Percentiles rank a stretch among this genome's conserved stretches.
phyloP scores from a whole-genome alignment of 768 basidiomycete species.

The Pilatotrama ljubarskyi region DNA sequence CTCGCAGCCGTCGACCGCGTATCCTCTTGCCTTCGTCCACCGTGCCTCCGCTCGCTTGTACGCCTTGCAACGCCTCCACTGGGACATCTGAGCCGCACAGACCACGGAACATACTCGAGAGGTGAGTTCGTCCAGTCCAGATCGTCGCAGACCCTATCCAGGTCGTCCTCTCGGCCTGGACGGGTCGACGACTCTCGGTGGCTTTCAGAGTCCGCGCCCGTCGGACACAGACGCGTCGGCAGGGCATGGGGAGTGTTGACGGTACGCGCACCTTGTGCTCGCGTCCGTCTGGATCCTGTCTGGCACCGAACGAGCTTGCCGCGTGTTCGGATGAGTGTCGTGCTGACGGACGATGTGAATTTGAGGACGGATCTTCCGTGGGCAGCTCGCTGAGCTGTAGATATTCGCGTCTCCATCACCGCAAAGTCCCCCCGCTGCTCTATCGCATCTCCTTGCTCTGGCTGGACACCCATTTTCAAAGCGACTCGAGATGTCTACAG shows the following conservation, averaged over 20 bases:
- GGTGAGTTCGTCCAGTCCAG: neutral
- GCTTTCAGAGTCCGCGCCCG: neutral
- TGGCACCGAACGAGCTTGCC: conserved; percentile 1
- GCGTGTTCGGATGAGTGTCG: neutral
- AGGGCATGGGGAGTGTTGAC: neutral
- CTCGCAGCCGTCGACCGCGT: too few relatives aligned
- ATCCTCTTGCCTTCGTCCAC: too few relatives aligned
- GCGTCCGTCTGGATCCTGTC: neutral
- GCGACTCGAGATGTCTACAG: conserved; percentile 14
- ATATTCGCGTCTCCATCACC: neutral
- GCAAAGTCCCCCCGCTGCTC: neutral
- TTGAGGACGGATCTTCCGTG: neutral
- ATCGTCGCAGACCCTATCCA: neutral
- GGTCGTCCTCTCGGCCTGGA: neutral
- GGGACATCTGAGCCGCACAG: too few relatives aligned
- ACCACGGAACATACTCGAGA: neutral
- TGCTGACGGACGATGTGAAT: neutral
- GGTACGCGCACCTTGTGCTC: neutral
- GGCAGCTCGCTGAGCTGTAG: neutral
- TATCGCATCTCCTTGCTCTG: neutral
- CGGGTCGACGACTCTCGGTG: neutral
- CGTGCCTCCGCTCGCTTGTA: too few relatives aligned
- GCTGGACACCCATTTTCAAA: neutral
- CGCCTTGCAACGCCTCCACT: too few relatives aligned
- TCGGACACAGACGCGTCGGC: neutral